These are phyloP conservation scores for Quercus phellos DNA, from an alignment of 331 rosid species.

Conservation along the genomic window DNA sequence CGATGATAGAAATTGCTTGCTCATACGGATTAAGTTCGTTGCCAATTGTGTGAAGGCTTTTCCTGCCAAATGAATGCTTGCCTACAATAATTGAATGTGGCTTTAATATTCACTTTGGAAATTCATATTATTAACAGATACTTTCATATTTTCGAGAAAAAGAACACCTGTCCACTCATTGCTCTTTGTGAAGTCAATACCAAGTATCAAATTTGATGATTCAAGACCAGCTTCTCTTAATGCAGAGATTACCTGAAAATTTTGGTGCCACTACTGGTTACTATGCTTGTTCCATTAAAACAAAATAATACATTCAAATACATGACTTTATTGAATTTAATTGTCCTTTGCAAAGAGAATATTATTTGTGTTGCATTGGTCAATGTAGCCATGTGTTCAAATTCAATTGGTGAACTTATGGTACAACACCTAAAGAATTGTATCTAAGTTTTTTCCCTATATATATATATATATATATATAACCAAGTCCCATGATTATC, in stretches of 20 bases:
- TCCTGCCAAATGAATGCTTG: conserved; percentile 61
- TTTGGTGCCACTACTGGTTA: conserved; percentile 16
- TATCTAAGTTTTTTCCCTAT: no score
- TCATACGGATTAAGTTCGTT: conserved; percentile 82
- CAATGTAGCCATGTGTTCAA: no score
- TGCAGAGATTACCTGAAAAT: conserved; percentile 74
- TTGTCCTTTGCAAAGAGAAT: no score
- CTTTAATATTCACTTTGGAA: not conserved
- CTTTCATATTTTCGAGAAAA: not conserved
- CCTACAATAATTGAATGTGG: conserved; percentile 48
- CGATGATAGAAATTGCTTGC: conserved; percentile 90
- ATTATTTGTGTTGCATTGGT: no score
- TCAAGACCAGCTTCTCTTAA: conserved; percentile 93
- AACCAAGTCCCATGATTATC: not conserved
- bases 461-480: not conserved
- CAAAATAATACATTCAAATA: not conserved
- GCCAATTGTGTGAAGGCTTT: conserved; percentile 72
- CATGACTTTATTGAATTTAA: no score
- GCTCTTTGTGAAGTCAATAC: conserved; percentile 95
- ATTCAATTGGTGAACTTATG: no score
- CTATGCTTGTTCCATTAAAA: not conserved
- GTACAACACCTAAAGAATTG: no score
- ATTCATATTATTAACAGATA: not conserved
- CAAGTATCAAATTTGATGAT: conserved; percentile 87
- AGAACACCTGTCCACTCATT: conserved; percentile 92